Evolutionary conservation across 805 yeast genomes (phyloP), one percentile per base, ranked within the genome.

Genomic region (Candida orba): DNA sequence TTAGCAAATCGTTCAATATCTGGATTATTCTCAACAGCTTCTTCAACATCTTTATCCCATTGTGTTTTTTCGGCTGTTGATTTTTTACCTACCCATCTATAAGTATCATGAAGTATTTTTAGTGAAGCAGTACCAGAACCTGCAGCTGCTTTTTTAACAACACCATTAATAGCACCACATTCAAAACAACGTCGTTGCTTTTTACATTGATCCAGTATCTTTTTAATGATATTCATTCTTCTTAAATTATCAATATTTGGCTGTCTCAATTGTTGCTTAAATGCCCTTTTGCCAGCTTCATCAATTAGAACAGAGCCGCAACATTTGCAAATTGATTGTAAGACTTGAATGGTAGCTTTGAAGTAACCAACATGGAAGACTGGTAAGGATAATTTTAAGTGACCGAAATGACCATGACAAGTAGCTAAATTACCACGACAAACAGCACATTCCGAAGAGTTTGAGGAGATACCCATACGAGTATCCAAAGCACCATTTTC

Each of bases 361-460:
- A 93, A 93, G 63, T 90, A 93, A 17, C 99, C 99, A 38, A 93
- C 93, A 59, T 93, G 99, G 68, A 91, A 93, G 13, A 90, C 98
- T 2, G 99, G 99, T 37, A 93, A 69, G 0, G 98, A 96, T 41
- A 93, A 73, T 56, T 87, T 78, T 50, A 93, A 78, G 58, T 95
- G 96, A 35, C 99, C 99, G 63, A 93, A 93, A 67, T 93, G 99
- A 46, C 99, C 99, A 66, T 91, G 97, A 63, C 99, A 93, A 2
- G 95, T 77, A 0, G 96, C 95, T 51, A 93, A 68, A 53, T 80
- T 79, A 3, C 98, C 98, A 54, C 79, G 87, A 66, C 99, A 93
- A 1, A 98, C 95, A 13, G 76, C 63, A 70, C 99, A 93, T 60
- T 84, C 95, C 14, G 79, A 69, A n/a, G 82, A 65, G 52, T 87